Percentiles rank a stretch among this genome's conserved stretches.
These are phyloP conservation scores for Bacidia rubella DNA, from an alignment of 495 filamentous ascomycete species.

Conservation along the genomic window DNA sequence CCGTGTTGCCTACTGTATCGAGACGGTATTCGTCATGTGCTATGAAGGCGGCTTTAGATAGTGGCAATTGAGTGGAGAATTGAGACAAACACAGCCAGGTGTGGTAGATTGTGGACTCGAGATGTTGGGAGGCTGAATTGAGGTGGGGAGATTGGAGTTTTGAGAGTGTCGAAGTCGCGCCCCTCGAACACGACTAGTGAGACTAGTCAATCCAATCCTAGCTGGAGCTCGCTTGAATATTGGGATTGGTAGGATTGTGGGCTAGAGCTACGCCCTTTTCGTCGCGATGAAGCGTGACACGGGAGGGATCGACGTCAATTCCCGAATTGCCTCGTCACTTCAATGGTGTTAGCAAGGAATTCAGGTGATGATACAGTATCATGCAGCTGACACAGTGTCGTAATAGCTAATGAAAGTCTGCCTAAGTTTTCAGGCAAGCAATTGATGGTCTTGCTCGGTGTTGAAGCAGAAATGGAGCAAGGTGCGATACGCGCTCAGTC, in stretches of 20 bases:
- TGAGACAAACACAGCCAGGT: too few relatives aligned
- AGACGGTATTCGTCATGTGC: too few relatives aligned
- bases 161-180: neutral
- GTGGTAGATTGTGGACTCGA: too few relatives aligned
- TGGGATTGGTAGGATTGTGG: neutral
- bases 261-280: neutral
- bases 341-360: neutral
- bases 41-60: too few relatives aligned
- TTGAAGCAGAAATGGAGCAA: too few relatives aligned
- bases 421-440: neutral
- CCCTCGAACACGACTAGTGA: neutral
- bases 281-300: conserved; percentile 1
- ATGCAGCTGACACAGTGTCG: neutral
- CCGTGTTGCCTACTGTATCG: too few relatives aligned
- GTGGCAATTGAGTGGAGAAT: too few relatives aligned
- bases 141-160: too few relatives aligned
- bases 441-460: too few relatives aligned
- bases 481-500: neutral
- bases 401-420: neutral
- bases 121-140: too few relatives aligned
- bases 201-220: neutral
- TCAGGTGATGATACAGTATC: neutral
- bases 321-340: too few relatives aligned
- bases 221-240: neutral
- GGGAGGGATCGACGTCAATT: neutral